A percentile compares a stretch with the other conserved stretches of the same genome.
Conservation (phyloP, 2,329 filamentous ascomycete species). For the Monilinia laxa region DNA sequence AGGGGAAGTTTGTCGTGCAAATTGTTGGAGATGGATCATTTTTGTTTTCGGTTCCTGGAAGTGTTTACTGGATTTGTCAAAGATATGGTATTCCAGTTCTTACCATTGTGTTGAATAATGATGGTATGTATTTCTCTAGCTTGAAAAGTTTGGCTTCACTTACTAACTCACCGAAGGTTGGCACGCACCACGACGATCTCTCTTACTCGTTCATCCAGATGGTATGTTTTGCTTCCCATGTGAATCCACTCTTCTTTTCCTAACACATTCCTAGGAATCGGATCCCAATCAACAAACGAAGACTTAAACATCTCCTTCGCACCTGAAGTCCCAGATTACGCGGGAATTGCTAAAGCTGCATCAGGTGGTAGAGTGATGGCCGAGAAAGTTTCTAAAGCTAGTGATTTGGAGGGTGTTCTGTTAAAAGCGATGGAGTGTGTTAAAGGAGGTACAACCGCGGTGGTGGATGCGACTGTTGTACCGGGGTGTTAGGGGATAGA, state of each 20-base stretch:
- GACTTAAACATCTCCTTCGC: constrained; percentile 66
- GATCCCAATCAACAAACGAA: constrained; percentile 59
- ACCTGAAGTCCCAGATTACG: constrained; percentile 61
- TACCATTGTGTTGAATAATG: constrained; percentile 68
- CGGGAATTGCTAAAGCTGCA: constrained; percentile 66
- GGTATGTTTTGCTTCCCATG: background rate
- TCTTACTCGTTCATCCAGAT: constrained; percentile 64
- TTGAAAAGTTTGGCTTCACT: background rate
- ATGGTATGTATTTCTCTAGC: constrained; percentile 43
- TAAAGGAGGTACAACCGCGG: constrained; percentile 55
- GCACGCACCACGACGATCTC: constrained; percentile 62
- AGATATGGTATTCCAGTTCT: constrained; percentile 65
- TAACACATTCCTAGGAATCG: constrained; percentile 47
- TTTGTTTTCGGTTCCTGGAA: constrained; percentile 63
- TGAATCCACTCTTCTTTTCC: background rate
- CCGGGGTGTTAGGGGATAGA: constrained; percentile 31
- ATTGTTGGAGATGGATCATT: constrained; percentile 69
- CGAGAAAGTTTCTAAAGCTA: constrained; percentile 54
- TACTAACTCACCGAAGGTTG: constrained; percentile 46
- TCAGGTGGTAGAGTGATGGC: constrained; percentile 62
- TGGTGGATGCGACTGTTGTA: constrained; percentile 51
- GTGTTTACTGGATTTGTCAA: constrained; percentile 67
- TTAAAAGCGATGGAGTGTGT: constrained; percentile 60
- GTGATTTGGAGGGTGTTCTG: constrained; percentile 54
- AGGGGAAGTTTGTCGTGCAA: constrained; percentile 60